Base-by-base conservation (phyloP, 2,329 filamentous ascomycete genomes). In the Penicillium sp. region DNA sequence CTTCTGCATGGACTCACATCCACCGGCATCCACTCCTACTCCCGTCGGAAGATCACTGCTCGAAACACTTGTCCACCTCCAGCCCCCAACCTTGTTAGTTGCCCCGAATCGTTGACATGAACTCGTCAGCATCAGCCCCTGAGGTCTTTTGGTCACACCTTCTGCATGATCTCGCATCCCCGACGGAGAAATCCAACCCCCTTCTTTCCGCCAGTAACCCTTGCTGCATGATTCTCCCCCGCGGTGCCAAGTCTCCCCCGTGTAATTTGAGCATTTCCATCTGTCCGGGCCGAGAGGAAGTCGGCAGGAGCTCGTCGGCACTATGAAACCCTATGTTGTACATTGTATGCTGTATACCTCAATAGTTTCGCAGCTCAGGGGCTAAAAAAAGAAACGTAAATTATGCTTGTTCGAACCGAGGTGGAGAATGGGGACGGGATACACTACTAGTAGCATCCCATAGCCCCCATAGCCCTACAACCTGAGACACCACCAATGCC, bases 121-220 rank as follows among this genome's bases (percentile, higher is more conserved):
- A 24, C n/a, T 22, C 42, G 8, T 44, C 24, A 44, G 24, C 14
- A 18, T 40, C 7, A 40, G 26, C 40, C 14, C 40, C 40, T 29
- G 20, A 26, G 22, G 8, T 9, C 14, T 26, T 34, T n/a, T 42
- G 29, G 24, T 37, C 29, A 18, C 10, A 9, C 16, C 22, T 43
- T 40, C 37, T 45, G 22, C 26, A 7, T 48, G 29, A 13, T 24
- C 14, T 42, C 20, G 14, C 35, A 48, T n/a, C 14, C n/a, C 44
- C 44, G 44, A 57, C 50, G 61, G 59, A 56, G 56, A 47, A 60
- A 57, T 47, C 49, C 51, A 60, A 60, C 42, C 32, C 29, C 47
- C 47, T 54, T 51, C n/a, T 50, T 56, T 53, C 52, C 46, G 26
- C 52, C 32, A 43, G 22, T 47, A 26, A 10, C 24, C 24, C 29